These are phyloP conservation scores for Groenewaldozyma salmanticensis DNA, from an alignment of 805 yeast genomes.

Conservation along the genomic window DNA sequence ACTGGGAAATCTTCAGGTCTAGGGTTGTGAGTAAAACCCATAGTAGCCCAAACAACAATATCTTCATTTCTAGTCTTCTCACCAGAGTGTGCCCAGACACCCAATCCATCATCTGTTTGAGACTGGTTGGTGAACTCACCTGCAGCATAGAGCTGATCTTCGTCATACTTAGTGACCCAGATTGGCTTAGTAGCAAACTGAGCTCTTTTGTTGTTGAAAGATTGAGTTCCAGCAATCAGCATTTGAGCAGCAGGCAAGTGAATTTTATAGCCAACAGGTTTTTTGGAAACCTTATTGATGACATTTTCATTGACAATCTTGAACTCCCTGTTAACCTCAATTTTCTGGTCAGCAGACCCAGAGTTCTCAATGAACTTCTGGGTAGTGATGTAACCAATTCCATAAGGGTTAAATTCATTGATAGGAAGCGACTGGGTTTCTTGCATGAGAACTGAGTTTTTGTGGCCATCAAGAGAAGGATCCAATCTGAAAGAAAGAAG, in stretches of 20 bases:
- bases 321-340: conserved; percentile 63
- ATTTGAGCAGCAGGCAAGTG: conserved; percentile 70
- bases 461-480: conserved; percentile 70
- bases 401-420: conserved; percentile 49
- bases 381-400: conserved; percentile 58
- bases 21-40: conserved; percentile 76
- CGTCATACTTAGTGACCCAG: conserved; percentile 74
- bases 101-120: conserved; percentile 49
- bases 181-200: conserved; percentile 66
- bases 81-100: conserved; percentile 50
- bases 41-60: conserved; percentile 70
- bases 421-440: conserved; percentile 57
- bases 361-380: conserved; percentile 60
- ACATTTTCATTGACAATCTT: conserved; percentile 68
- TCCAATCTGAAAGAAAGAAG: conserved; percentile 70
- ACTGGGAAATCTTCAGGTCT: conserved; percentile 83
- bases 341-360: conserved; percentile 63
- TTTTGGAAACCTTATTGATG: conserved; percentile 58
- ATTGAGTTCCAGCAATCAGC: conserved; percentile 56
- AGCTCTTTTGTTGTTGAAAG: conserved; percentile 65
- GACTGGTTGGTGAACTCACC: conserved; percentile 86
- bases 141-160: conserved; percentile 65
- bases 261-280: conserved; percentile 72
- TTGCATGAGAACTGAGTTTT: conserved; percentile 62
- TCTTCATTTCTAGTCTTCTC: conserved; percentile 68